Evolutionary conservation across 2,329 filamentous ascomycete species (phyloP), one percentile per base, ranked within the genome.

Genomic region (Sphaceloma murrayae): DNA sequence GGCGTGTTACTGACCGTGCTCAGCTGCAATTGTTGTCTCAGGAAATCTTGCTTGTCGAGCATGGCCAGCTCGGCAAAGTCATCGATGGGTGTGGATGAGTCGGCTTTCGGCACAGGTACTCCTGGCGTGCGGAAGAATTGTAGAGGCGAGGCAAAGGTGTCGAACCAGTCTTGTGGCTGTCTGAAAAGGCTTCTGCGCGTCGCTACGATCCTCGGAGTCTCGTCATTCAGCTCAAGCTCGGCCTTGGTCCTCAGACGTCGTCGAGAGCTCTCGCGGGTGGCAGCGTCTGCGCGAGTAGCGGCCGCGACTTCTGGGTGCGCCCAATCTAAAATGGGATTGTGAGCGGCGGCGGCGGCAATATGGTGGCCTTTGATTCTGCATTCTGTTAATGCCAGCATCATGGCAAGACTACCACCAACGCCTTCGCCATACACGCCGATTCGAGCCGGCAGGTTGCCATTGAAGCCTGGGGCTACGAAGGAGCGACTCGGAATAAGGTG

Each of bases 341-440:
- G 68, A 10, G 71, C 53, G 3, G 66, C 65, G 5, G 65, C 66
- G 18, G 68, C 67, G n/a, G 54, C 56, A 21, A 73, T 61, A 8
- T 66, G 59, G 18, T 56, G 59, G 21, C 59, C 52, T n/a, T 62
- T 61, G 7, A 57, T 45, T 13, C 59, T 60, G 48, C 67, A 71
- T 54, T 73, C 70, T 7, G 69, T 72, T 55, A 73, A 50, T 1
- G 67, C 68, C 3, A 73, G 60, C 59, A 67, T 67, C 2, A 65
- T 62, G 6, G 69, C 69, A 5, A 73, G 60, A 11, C 63, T 60
- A 34, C 65, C 70, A 6, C 70, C 70, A 5, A 70, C 39, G 4
- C 70, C 60, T 51, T 72, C 64, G 17, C 70, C 70, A 49, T 63
- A 67, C 3, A 72, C 62, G 13, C 63, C 67, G 3, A 72, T 45